A percentile compares a stretch with the other conserved stretches of the same genome.
These are phyloP conservation scores for Puccinia coronata DNA, from an alignment of 1,284 basidiomycete species.

Conservation along the genomic window DNA sequence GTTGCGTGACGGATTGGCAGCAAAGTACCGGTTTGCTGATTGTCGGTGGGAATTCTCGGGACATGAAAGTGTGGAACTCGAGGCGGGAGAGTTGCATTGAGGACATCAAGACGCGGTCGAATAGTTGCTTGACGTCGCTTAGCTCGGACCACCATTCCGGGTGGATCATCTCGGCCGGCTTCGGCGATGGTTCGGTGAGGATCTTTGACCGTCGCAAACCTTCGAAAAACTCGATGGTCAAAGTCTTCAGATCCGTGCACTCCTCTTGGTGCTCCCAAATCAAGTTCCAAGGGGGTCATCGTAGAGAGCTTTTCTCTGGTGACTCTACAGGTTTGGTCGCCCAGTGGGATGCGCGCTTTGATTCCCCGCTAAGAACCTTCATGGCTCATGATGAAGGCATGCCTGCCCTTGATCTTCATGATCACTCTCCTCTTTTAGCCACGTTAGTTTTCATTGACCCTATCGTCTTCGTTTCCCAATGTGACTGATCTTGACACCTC, in stretches of 20 bases:
- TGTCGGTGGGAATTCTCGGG: constrained; percentile 85
- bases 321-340: constrained; percentile 88
- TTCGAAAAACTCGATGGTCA: constrained; percentile 79
- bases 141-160: constrained; percentile 75
- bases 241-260: constrained; percentile 74
- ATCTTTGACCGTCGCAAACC: constrained; percentile 87
- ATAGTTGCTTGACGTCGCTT: constrained; percentile 84
- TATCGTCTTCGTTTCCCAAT: no score
- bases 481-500: background rate
- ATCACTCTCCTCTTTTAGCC: constrained; percentile 80
- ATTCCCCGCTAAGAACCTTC: constrained; percentile 70
- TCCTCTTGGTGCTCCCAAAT: constrained; percentile 89
- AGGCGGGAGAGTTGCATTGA: constrained; percentile 80
- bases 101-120: constrained; percentile 85
- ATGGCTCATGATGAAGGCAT: constrained; percentile 72
- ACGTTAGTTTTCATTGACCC: constrained; percentile 65
- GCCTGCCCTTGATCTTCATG: constrained; percentile 83
- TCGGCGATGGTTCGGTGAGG: constrained; percentile 87
- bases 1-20: constrained; percentile 85
- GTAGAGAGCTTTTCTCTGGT: constrained; percentile 81
- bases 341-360: constrained; percentile 83
- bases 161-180: constrained; percentile 83
- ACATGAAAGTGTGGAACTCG: constrained; percentile 92
- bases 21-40: constrained; percentile 81
- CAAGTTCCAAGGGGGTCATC: constrained; percentile 74